These are phyloP conservation scores for Rasamsonia emersonii DNA, from an alignment of 2,329 filamentous ascomycete species.

Conservation along the genomic window DNA sequence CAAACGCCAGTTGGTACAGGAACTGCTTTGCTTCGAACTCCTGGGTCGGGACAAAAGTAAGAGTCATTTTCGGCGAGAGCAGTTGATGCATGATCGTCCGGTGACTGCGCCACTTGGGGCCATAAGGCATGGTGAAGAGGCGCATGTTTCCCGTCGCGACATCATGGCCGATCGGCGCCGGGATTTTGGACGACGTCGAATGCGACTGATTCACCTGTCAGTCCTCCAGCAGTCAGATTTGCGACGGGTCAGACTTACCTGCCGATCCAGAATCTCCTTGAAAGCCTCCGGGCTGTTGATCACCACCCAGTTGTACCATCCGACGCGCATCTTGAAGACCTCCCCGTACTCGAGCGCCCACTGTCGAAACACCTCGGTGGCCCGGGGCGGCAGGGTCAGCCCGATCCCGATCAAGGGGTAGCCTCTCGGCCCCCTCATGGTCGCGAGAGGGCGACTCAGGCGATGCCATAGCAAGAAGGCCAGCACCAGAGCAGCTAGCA, in stretches of 20 bases:
- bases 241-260: no score
- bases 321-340: conserved; percentile 1
- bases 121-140: conserved; percentile 2
- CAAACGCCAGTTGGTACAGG: background rate
- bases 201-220: conserved; percentile 1
- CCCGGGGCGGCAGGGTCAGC: conserved; percentile 1
- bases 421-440: background rate
- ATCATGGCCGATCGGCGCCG: conserved; percentile 1
- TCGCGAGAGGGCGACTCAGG: background rate
- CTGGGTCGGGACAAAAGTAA: conserved; percentile 1
- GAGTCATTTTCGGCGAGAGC: conserved; percentile 1
- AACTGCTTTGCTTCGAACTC: conserved; percentile 1
- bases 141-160: conserved; percentile 1
- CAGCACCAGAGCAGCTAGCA: no score
- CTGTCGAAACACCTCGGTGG: conserved; percentile 1
- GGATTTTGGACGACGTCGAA: conserved; percentile 1
- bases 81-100: conserved; percentile 1
- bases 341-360: conserved; percentile 1
- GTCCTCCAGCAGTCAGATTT: no score
- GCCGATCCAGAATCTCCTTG: conserved; percentile 1
- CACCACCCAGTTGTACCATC: conserved; percentile 2
- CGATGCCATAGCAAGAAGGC: background rate
- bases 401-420: background rate
- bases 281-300: conserved; percentile 1
- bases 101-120: conserved; percentile 1